A percentile compares a stretch with the other conserved stretches of the same genome.
Evolutionary conservation across 176 grass and related monocot species (phyloP).

Genomic region (Bonia amplexicaulis): DNA sequence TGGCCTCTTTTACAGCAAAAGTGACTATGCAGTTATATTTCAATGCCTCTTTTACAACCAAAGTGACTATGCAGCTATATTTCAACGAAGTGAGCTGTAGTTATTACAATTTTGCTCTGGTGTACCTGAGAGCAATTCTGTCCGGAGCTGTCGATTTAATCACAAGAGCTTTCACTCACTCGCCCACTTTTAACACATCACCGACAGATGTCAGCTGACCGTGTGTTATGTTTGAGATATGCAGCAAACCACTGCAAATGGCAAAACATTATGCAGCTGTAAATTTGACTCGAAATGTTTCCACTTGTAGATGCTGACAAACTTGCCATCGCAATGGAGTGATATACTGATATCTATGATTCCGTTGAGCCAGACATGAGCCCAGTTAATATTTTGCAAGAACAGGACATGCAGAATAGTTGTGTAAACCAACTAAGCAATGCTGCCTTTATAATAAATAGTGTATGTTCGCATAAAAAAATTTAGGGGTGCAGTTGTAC

Average conservation of each 20-base stretch:
- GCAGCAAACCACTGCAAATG: slow-evolving; percentile 70
- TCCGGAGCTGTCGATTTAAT: slow-evolving; percentile 57
- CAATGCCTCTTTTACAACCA: not conserved
- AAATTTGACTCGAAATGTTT: not conserved
- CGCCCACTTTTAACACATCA: slow-evolving; percentile 59
- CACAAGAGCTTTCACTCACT: slow-evolving; percentile 72
- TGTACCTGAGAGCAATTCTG: slow-evolving; percentile 80
- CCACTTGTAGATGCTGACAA: not conserved
- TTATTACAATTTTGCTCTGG: not conserved
- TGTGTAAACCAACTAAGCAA: no score
- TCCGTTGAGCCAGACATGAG: not conserved
- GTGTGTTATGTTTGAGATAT: slow-evolving; percentile 65
- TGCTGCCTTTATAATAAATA: no score
- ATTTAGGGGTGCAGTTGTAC: no score
- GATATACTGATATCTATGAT: not conserved
- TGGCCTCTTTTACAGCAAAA: not conserved
- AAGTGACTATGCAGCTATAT: not conserved
- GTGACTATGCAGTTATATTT: not conserved
- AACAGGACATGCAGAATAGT: not conserved
- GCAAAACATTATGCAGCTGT: slow-evolving; percentile 4
- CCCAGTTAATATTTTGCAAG: not conserved
- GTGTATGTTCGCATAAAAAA: no score
- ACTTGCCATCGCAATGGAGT: not conserved
- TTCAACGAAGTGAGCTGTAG: not conserved
- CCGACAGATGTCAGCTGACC: slow-evolving; percentile 47